A percentile compares a stretch with the other conserved stretches of the same genome.
Conservation (phyloP, 1,139 yeast genomes). For the Yamadazyma jaroonii region DNA sequence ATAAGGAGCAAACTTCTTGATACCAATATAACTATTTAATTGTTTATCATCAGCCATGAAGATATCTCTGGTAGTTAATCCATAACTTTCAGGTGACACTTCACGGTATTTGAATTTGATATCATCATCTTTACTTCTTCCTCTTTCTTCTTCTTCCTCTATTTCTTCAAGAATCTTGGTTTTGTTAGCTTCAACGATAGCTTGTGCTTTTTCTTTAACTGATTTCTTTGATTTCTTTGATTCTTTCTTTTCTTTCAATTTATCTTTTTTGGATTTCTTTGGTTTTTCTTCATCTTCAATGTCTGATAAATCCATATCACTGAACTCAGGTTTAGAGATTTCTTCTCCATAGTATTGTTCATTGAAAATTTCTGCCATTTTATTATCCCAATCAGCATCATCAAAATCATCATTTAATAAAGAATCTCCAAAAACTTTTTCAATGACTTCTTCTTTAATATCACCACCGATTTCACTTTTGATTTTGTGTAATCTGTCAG, state of each 20-base stretch:
- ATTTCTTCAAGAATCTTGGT: constrained; percentile 55
- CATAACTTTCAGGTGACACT: constrained; percentile 93
- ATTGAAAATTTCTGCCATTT: constrained; percentile 81
- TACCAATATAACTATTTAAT: constrained; percentile 77
- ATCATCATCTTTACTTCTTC: constrained; percentile 40
- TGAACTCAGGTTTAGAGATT: constrained; percentile 42
- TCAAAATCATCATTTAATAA: constrained; percentile 86
- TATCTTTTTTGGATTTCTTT: constrained; percentile 49
- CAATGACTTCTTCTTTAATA: constrained; percentile 58
- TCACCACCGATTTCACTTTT: constrained; percentile 84
- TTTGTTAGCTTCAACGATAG: constrained; percentile 54
- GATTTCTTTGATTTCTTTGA: constrained; percentile 62
- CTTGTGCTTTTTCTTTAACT: constrained; percentile 65
- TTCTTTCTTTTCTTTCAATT: constrained; percentile 52
- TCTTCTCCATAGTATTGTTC: constrained; percentile 73
- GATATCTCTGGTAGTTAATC: constrained; percentile 83
- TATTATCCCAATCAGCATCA: constrained; percentile 87
- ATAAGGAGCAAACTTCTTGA: constrained; percentile 92
- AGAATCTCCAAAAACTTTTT: constrained; percentile 66
- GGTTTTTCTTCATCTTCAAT: constrained; percentile 28
- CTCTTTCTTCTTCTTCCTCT: constrained; percentile 66
- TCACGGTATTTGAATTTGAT: constrained; percentile 81
- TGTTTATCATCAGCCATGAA: constrained; percentile 85
- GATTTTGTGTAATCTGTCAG: constrained; percentile 73
- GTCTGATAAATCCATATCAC: constrained; percentile 31